These are phyloP conservation scores for Aspergillus homomorphus DNA, from an alignment of 495 filamentous ascomycete species.

Conservation along the genomic window DNA sequence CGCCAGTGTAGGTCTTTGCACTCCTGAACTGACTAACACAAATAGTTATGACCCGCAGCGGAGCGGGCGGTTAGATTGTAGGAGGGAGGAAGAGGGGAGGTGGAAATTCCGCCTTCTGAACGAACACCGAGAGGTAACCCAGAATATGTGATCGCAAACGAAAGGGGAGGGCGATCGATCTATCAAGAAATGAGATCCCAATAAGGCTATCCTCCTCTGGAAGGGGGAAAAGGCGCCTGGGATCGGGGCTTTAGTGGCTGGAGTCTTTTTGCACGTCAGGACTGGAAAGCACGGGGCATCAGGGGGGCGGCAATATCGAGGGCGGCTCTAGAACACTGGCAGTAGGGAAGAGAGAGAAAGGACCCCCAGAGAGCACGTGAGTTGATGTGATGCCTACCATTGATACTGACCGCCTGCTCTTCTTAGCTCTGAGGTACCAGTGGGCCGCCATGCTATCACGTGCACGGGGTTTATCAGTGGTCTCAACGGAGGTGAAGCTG, in stretches of 20 bases:
- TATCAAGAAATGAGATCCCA: slow-evolving; percentile 7
- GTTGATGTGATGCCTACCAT: background rate
- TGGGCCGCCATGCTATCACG: too few relatives aligned
- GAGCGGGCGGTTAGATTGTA: slow-evolving; percentile 19
- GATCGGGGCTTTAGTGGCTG: slow-evolving; percentile 8
- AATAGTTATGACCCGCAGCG: slow-evolving; percentile 23
- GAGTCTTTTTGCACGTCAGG: slow-evolving; percentile 13
- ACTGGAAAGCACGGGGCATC: slow-evolving; percentile 18
- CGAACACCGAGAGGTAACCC: background rate
- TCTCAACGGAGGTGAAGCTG: background rate
- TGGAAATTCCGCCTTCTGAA: background rate
- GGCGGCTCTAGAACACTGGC: slow-evolving; percentile 26
- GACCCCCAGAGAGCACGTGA: slow-evolving; percentile 16
- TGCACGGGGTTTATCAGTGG: background rate
- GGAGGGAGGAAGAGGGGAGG: slow-evolving; percentile 13
- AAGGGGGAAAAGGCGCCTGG: background rate
- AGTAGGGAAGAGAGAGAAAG: too few relatives aligned
- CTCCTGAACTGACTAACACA: slow-evolving; percentile 16
- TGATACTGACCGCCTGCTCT: background rate
- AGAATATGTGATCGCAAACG: background rate
- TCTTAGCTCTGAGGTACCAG: background rate
- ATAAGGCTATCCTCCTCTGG: slow-evolving; percentile 14
- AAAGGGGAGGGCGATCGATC: slow-evolving; percentile 1
- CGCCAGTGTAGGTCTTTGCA: slow-evolving; percentile 10
- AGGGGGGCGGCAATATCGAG: slow-evolving; percentile 14